Conservation (phyloP, 805 yeast genomes). For the Barnettozyma wickerhamii region DNA sequence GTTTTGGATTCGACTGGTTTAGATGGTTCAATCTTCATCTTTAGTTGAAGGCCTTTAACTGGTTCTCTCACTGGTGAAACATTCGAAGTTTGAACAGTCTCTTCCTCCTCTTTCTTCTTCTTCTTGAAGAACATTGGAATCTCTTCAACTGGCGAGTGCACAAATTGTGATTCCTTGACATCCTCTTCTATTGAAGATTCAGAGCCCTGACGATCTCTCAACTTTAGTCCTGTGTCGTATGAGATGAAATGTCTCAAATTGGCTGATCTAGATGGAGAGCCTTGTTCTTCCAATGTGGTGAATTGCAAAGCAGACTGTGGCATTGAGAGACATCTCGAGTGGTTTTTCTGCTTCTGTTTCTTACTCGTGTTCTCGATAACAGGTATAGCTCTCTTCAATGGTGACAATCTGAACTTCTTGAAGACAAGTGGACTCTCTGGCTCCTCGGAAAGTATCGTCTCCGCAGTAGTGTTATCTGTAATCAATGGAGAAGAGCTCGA, state of each 20-base stretch:
- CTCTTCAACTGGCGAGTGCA: conserved; percentile 11
- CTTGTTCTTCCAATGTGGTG: not conserved
- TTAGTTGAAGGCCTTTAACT: too few relatives aligned
- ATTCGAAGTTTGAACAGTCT: too few relatives aligned
- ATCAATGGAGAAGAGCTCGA: conserved; percentile 1
- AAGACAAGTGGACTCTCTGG: not conserved
- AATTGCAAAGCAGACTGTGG: conserved; percentile 3
- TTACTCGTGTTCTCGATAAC: not conserved
- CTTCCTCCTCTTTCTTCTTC: not conserved
- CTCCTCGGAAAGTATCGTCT: not conserved
- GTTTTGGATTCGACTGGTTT: too few relatives aligned
- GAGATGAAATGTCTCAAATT: conserved; percentile 25
- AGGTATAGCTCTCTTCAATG: not conserved
- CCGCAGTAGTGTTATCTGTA: not conserved
- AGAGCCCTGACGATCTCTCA: not conserved
- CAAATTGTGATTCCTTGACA: conserved; percentile 15
- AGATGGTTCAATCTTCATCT: too few relatives aligned
- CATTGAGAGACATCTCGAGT: conserved; percentile 9
- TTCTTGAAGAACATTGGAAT: not conserved
- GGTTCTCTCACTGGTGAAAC: too few relatives aligned
- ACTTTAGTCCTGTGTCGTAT: conserved; percentile 24
- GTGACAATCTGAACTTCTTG: not conserved
- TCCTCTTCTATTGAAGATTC: conserved; percentile 7
- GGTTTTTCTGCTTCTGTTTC: too few relatives aligned
- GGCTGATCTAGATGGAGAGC: not conserved